phyloP scores from a whole-genome alignment of 441 rosid species.

The Theobroma grandiflorum region DNA sequence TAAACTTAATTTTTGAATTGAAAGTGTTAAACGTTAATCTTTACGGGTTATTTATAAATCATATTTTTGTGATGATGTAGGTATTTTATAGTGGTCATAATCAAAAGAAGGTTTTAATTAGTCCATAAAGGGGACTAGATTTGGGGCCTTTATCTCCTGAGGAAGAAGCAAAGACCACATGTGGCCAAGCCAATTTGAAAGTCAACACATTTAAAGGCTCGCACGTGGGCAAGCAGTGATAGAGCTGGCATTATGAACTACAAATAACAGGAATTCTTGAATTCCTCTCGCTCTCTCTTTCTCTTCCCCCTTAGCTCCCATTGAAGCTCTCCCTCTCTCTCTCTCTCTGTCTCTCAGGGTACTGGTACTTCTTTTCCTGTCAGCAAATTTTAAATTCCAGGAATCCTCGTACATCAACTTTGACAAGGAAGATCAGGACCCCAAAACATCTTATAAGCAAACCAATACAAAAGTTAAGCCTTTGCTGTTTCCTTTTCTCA shows the following conservation, averaged over 20 bases:
- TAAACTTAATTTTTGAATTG: no score
- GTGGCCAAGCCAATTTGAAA: constrained; percentile 36
- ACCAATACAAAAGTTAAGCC: constrained; percentile 23
- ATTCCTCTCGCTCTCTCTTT: constrained; percentile 14
- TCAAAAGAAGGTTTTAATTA: no score
- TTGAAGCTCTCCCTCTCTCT: constrained; percentile 18
- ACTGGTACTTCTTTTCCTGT: background rate
- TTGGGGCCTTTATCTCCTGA: background rate
- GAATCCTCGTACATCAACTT: constrained; percentile 30
- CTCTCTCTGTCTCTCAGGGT: background rate
- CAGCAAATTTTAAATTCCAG: constrained; percentile 3
- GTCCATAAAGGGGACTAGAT: background rate
- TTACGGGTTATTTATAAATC: no score
- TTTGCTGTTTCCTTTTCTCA: constrained; percentile 25
- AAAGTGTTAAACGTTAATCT: no score
- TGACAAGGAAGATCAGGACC: constrained; percentile 3
- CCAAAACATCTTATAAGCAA: constrained; percentile 27
- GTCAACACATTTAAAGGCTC: constrained; percentile 55
- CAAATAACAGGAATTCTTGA: constrained; percentile 18
- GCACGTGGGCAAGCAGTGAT: constrained; percentile 70
- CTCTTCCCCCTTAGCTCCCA: constrained; percentile 24
- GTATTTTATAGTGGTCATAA: no score
- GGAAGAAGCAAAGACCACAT: constrained; percentile 55
- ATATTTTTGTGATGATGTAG: no score
- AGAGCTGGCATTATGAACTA: constrained; percentile 45